Conservation (phyloP, 164 flowering plant genomes). For the Cinnamomum chago region DNA sequence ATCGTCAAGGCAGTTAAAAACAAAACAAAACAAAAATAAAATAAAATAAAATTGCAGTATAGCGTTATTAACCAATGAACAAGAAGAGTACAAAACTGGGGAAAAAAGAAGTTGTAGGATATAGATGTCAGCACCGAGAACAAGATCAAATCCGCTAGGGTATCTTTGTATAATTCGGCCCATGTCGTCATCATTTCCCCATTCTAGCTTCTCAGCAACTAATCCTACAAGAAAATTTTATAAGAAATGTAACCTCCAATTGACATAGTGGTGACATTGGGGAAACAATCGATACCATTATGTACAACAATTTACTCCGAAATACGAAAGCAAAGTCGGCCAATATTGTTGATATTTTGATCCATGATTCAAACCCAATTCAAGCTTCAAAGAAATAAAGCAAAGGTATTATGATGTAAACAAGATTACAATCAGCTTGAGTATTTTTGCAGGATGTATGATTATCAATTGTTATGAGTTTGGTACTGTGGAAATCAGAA, state of each 20-base stretch:
- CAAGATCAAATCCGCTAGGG: conserved; percentile 77
- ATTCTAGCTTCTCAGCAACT: conserved; percentile 73
- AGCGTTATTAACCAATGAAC: background rate
- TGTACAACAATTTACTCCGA: no score
- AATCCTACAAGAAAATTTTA: conserved; percentile 34
- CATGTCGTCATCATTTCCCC: conserved; percentile 75
- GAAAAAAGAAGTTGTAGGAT: conserved; percentile 39
- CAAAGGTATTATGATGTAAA: background rate
- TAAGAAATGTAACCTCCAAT: conserved; percentile 11
- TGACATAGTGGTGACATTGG: background rate
- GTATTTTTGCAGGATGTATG: background rate
- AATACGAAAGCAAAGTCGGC: background rate
- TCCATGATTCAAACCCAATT: background rate
- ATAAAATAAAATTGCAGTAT: background rate
- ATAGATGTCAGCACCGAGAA: conserved; percentile 98
- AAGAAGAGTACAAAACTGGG: background rate
- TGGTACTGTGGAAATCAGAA: background rate
- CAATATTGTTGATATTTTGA: no score
- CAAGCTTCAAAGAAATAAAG: background rate
- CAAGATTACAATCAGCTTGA: background rate
- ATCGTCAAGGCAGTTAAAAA: conserved; percentile 45
- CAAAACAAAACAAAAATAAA: no score
- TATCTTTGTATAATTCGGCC: conserved; percentile 41
- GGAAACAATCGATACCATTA: background rate
- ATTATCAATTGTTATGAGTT: background rate